Evolutionary conservation across 106 monocot genomes (phyloP), one percentile per base, ranked within the genome.

Genomic region (Dioscorea zingiberensis): DNA sequence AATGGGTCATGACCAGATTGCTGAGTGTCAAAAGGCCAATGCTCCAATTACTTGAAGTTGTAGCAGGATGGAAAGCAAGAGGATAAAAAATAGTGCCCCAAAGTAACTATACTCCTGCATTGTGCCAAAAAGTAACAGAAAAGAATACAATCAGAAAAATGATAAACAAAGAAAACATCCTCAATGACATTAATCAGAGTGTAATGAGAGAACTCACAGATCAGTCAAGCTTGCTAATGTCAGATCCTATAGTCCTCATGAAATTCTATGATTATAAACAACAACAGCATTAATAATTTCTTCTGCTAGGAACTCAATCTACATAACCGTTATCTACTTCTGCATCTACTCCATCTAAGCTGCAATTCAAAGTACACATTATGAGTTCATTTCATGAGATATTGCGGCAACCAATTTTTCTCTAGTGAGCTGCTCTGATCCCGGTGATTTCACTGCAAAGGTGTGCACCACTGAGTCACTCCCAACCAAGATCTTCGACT

Each of bases 391-490:
- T 38, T 87, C 77, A 19, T 59, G 30, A 28, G 87, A 71, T n/a
- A 94, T 69, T 10, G 84, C 87, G 4, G 79, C 67, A 14, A 90
- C 44, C 44, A 94, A 55, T 78, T 78, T 85, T 21, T 94, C 90
- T 76, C 75, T 87, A 3, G 66, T 84, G 11, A 80, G 25, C 69
- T 68, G 80, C 71, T 90, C 87, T 0, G 76, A 48, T 8, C 84
- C 84, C 2, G 63, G 59, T 10, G 87, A 67, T 55, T 80, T 84
- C 60, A 90, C 72, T 21, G 87, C 71, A 55, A 94, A 90, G 12
- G 94, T 94, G 68, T 94, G 94, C 16, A 80, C 17, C 16, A 90
- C 73, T 16, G 66, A 71, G 54, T 85, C 90, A 21, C 64, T 66
- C 0, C 27, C 57, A 0, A 73, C 58, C 0, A 80, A 74, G 5